These are phyloP conservation scores for Psilocybe sp. DNA, from an alignment of 768 basidiomycete genomes.

Conservation along the genomic window DNA sequence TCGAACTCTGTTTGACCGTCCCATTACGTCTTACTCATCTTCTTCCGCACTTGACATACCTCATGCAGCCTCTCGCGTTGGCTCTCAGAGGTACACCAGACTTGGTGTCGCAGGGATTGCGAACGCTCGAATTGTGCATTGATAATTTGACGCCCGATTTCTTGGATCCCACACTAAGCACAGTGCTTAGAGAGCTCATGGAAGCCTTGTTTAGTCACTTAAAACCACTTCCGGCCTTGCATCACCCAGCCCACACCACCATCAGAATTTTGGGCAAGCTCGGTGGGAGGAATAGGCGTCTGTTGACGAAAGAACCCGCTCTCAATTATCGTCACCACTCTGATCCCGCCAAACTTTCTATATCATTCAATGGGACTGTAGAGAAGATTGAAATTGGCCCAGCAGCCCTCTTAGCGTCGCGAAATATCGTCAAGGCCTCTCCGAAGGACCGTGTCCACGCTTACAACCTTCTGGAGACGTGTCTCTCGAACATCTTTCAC, in stretches of 20 bases:
- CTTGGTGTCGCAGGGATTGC: constrained; percentile 89
- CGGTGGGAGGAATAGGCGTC: constrained; percentile 88
- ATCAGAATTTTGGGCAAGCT: constrained; percentile 96
- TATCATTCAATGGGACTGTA: constrained; percentile 71
- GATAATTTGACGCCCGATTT: constrained; percentile 98
- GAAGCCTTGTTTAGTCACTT: constrained; percentile 89
- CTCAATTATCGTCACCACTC: constrained; percentile 71
- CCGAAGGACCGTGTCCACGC: constrained; percentile 55
- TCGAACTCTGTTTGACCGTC: constrained; percentile 95
- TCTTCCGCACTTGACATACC: constrained; percentile 88
- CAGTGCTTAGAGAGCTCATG: constrained; percentile 91
- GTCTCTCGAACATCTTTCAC: constrained; percentile 66
- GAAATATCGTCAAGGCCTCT: constrained; percentile 51
- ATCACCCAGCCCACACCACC: constrained; percentile 89
- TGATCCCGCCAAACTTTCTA: constrained; percentile 62
- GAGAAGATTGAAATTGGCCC: constrained; percentile 68
- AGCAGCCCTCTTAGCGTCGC: constrained; percentile 61
- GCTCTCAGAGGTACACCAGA: constrained; percentile 87
- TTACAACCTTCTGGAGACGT: constrained; percentile 69
- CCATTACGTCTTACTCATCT: constrained; percentile 94
- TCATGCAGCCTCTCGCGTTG: constrained; percentile 94
- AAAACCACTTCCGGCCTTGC: constrained; percentile 84
- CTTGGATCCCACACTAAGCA: constrained; percentile 91
- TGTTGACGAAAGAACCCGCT: constrained; percentile 77
- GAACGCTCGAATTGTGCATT: constrained; percentile 97